Evolutionary conservation across 1,139 yeast species (phyloP).

Genomic region (Saccharomyces hybrid): DNA sequence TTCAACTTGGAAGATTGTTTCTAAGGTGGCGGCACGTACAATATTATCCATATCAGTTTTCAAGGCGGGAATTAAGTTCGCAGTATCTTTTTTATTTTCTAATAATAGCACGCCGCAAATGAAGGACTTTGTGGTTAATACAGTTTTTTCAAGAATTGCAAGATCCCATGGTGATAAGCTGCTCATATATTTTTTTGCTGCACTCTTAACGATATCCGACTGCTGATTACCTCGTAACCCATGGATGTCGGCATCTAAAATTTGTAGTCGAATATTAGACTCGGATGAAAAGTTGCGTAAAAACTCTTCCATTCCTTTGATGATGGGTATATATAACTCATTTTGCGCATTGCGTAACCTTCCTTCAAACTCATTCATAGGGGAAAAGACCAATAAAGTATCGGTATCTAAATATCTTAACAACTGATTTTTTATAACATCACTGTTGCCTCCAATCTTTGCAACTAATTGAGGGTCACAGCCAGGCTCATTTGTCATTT

Average conservation of each 20-base stretch:
- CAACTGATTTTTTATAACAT: slow-evolving; percentile 48
- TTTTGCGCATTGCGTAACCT: slow-evolving; percentile 68
- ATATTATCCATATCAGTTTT: slow-evolving; percentile 54
- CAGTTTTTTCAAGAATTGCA: slow-evolving; percentile 83
- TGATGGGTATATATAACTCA: slow-evolving; percentile 66
- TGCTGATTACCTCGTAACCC: slow-evolving; percentile 81
- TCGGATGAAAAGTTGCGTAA: slow-evolving; percentile 42
- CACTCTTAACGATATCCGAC: slow-evolving; percentile 47
- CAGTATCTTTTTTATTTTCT: slow-evolving; percentile 16
- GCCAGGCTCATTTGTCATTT: slow-evolving; percentile 24
- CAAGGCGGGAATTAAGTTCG: slow-evolving; percentile 21
- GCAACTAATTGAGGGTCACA: slow-evolving; percentile 44
- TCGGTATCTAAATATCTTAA: slow-evolving; percentile 89
- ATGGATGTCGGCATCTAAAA: slow-evolving; percentile 70
- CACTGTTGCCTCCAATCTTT: slow-evolving; percentile 50
- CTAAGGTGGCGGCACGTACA: slow-evolving; percentile 72
- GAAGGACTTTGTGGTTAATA: slow-evolving; percentile 77
- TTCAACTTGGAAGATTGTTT: slow-evolving; percentile 74
- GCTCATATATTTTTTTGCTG: slow-evolving; percentile 60
- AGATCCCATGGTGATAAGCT: slow-evolving; percentile 64
- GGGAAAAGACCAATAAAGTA: slow-evolving; percentile 80
- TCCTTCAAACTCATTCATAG: slow-evolving; percentile 79
- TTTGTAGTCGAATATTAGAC: slow-evolving; percentile 40
- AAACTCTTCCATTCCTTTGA: slow-evolving; percentile 54
- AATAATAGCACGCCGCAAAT: slow-evolving; percentile 53